A percentile compares a stretch with the other conserved stretches of the same genome.
Conservation (phyloP, 2,329 filamentous ascomycete genomes). For the Colletotrichum kahawae region DNA sequence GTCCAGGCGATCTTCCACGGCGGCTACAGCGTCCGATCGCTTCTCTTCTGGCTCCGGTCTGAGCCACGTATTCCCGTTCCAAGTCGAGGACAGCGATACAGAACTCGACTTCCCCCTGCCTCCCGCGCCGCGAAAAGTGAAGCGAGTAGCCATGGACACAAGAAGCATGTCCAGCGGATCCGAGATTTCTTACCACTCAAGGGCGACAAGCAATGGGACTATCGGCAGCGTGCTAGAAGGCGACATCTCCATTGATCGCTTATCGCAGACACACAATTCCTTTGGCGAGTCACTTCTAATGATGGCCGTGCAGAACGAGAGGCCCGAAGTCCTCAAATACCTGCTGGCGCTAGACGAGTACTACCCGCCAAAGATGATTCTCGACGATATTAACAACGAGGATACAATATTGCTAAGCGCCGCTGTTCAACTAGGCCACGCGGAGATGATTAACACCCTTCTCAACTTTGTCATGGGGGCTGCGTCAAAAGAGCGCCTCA, state of each 20-base stretch:
- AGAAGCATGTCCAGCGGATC: slow-evolving; percentile 88
- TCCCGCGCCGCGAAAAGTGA: slow-evolving; percentile 58
- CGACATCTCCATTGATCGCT: slow-evolving; percentile 81
- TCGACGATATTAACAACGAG: slow-evolving; percentile 88
- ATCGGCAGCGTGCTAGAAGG: slow-evolving; percentile 77
- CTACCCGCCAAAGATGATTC: slow-evolving; percentile 72
- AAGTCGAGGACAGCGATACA: slow-evolving; percentile 42
- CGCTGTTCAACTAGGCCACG: slow-evolving; percentile 83
- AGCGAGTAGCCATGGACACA: slow-evolving; percentile 88
- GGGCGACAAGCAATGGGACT: slow-evolving; percentile 79
- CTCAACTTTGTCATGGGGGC: slow-evolving; percentile 71
- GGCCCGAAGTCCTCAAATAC: slow-evolving; percentile 76
- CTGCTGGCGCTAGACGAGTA: slow-evolving; percentile 78
- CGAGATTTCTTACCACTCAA: slow-evolving; percentile 80
- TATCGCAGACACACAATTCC: slow-evolving; percentile 73
- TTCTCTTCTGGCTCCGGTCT: slow-evolving; percentile 66
- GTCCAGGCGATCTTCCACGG: slow-evolving; percentile 47
- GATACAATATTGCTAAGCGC: slow-evolving; percentile 89
- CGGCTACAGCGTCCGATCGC: slow-evolving; percentile 48
- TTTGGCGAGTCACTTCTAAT: slow-evolving; percentile 85
- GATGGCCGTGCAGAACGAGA: slow-evolving; percentile 81
- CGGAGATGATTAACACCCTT: slow-evolving; percentile 75
- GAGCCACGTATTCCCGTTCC: slow-evolving; percentile 91
- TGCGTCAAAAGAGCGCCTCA: slow-evolving; percentile 60
- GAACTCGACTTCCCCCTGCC: slow-evolving; percentile 30